A percentile compares a stretch with the other conserved stretches of the same genome.
Evolutionary conservation across 2,329 filamentous ascomycete genomes (phyloP).

Genomic region (Rhynchosporium secalis): DNA sequence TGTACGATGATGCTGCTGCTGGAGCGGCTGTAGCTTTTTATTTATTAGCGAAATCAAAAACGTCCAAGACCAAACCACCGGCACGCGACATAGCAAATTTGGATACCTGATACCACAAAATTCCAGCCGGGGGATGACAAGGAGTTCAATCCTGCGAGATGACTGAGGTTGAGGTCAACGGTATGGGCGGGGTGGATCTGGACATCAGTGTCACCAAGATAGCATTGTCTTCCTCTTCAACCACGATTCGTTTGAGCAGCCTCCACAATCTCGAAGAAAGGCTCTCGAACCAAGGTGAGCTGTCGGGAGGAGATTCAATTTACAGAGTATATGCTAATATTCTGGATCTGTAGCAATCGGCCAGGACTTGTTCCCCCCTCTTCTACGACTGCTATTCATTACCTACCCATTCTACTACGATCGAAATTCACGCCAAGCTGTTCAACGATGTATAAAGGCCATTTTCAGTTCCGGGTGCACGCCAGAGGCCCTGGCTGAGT

Average conservation of each 20-base stretch:
- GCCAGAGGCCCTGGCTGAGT: constrained; percentile 57
- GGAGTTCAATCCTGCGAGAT: constrained; percentile 43
- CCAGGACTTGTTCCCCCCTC: constrained; percentile 46
- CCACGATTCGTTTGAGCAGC: constrained; percentile 53
- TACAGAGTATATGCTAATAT: constrained; percentile 2
- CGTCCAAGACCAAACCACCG: background rate
- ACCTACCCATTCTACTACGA: constrained; percentile 89
- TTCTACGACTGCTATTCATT: constrained; percentile 76
- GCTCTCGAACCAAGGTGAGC: constrained; percentile 54
- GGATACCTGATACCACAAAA: background rate
- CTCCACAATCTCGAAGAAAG: constrained; percentile 58
- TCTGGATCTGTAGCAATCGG: constrained; percentile 39
- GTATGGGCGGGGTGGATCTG: constrained; percentile 50
- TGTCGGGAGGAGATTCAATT: background rate
- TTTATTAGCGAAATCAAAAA: constrained; percentile 5
- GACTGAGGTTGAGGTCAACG: constrained; percentile 51
- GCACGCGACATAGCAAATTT: constrained; percentile 7
- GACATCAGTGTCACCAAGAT: constrained; percentile 52
- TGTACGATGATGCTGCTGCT: constrained; percentile 13
- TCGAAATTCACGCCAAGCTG: constrained; percentile 77
- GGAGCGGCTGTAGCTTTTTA: constrained; percentile 1
- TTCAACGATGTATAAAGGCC: constrained; percentile 74
- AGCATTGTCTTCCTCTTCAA: constrained; percentile 63
- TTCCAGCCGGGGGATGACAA: constrained; percentile 37
- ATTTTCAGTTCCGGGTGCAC: constrained; percentile 61